phyloP scores from a whole-genome alignment of 805 yeast species.

The Wickerhamiella sorbophila region DNA sequence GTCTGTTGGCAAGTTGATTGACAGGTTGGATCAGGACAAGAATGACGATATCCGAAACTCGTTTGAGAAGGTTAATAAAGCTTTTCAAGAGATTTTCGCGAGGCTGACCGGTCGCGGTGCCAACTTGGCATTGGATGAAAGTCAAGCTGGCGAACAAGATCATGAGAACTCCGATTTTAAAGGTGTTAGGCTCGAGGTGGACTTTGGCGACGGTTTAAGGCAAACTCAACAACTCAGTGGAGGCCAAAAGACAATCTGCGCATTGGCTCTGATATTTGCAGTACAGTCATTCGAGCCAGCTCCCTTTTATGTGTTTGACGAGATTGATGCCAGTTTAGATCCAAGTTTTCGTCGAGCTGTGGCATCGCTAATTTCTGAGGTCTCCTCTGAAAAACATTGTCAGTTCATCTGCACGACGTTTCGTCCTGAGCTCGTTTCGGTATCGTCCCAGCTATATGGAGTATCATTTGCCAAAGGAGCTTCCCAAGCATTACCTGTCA shows the following conservation, averaged over 20 bases:
- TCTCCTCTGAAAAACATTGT: slow-evolving; percentile 31
- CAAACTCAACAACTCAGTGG: slow-evolving; percentile 87
- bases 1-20: slow-evolving; percentile 56
- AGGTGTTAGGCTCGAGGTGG: slow-evolving; percentile 78
- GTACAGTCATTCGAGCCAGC: slow-evolving; percentile 94
- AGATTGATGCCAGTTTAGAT: slow-evolving; percentile 91
- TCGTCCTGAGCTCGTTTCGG: slow-evolving; percentile 80
- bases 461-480: slow-evolving; percentile 73
- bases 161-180: slow-evolving; percentile 27
- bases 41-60: slow-evolving; percentile 69
- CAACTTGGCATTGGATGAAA: slow-evolving; percentile 39
- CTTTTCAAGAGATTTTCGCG: slow-evolving; percentile 63
- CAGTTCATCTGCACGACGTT: slow-evolving; percentile 96
- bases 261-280: slow-evolving; percentile 83
- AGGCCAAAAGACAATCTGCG: slow-evolving; percentile 95
- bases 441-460: slow-evolving; percentile 77
- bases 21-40: slow-evolving; percentile 59
- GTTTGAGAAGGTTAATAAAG: slow-evolving; percentile 58
- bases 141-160: neutral
- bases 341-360: slow-evolving; percentile 82
- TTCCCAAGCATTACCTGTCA: slow-evolving; percentile 60
- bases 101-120: slow-evolving; percentile 77
- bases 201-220: slow-evolving; percentile 80
- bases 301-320: slow-evolving; percentile 91
- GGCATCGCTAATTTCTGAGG: slow-evolving; percentile 52